Evolutionary conservation across 129 eudicot genomes (phyloP).

Genomic region (Lonicera japonica): DNA sequence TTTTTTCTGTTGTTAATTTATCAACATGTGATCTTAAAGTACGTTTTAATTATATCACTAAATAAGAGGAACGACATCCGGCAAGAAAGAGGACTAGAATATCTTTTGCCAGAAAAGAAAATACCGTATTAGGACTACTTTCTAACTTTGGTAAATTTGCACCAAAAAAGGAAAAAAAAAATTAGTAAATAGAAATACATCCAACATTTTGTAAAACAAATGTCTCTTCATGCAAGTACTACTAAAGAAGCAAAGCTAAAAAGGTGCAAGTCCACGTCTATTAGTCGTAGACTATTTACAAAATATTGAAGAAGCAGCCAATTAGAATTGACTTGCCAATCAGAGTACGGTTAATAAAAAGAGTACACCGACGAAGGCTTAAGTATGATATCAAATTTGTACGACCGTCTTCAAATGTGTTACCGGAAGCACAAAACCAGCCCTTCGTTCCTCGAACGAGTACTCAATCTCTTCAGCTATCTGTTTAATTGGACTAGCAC

Average conservation of each 20-base stretch:
- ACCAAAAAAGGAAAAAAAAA: no score
- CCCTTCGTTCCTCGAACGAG: slow-evolving; percentile 89
- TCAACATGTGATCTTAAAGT: neutral
- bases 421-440: slow-evolving; percentile 62
- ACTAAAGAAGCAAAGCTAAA: neutral
- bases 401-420: slow-evolving; percentile 31
- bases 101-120: neutral
- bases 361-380: no score
- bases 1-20: neutral
- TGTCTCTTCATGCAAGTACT: neutral
- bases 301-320: slow-evolving; percentile 37
- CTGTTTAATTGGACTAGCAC: slow-evolving; percentile 18
- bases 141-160: no score
- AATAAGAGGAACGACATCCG: neutral
- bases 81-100: neutral
- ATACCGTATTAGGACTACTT: no score
- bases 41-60: neutral
- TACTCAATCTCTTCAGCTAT: slow-evolving; percentile 66
- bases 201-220: no score
- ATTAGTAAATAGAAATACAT: no score
- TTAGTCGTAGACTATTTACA: slow-evolving; percentile 18
- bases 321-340: slow-evolving; percentile 40
- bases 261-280: neutral
- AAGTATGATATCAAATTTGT: slow-evolving; percentile 31
- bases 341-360: neutral